Base-by-base conservation (phyloP, 2,329 filamentous ascomycete genomes). In the Ophiostoma australiae region DNA sequence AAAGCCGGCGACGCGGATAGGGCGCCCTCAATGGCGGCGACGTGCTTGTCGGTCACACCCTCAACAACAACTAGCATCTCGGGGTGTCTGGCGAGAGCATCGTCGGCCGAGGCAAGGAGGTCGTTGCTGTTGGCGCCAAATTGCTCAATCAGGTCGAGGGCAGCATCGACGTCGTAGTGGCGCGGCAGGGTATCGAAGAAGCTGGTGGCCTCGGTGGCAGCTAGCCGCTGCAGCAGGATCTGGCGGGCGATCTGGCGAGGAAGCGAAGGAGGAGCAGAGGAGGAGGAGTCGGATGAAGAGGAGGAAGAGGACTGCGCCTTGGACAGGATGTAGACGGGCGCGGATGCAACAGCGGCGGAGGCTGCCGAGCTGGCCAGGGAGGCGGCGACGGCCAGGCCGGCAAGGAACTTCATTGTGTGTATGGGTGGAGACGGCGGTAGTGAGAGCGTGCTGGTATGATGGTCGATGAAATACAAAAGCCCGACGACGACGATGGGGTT, bases 1-100 rank as follows among this genome's bases (percentile, higher is more conserved):
- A 89, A 89, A 1, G 84, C 80, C 13, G 83, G 82, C 37, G 79
- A 72, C 23, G 75, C 74, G 55, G 73, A 77, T 69, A 84, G 78
- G 8, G 82, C 80, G n/a, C 81, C 79, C 71, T 82, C 80, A 33
- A 85, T 70, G 58, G 77, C 74, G 69, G 78, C 75, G 69, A 82
- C 80, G 67, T 84, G 82, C 61, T 81, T 76, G 20, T 80, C 75
- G 23, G 81, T 83, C 78, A 85, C 80, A 76, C 88, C 86, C 76
- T 89, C 84, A 69, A 90, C 80, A 74, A 87, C 78, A 69, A 90
- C 79, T 35, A 91, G 79, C 55, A 91, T 82, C 78, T 91, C 88
- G 69, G 79, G 81, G 5, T 83, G 81, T 48, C 7, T 17, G 39
- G 23, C 33, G 41, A 23, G 20, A n/a, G 6, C 1, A 11, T 33